Evolutionary conservation across 345 rosid species (phyloP).

Genomic region (Hevea brasiliensis): DNA sequence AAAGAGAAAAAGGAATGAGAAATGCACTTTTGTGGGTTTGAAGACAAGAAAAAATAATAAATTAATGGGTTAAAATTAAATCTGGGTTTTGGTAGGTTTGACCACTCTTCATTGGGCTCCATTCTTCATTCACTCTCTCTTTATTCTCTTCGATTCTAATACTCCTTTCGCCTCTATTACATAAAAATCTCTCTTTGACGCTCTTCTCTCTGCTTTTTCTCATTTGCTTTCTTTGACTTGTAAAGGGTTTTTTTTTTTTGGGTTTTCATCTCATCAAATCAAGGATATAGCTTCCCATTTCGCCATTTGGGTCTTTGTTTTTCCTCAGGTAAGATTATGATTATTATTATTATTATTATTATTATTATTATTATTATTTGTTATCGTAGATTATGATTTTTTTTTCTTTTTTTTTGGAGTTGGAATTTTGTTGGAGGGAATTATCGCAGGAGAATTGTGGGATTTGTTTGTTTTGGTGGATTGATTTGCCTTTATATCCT

Average conservation of each 20-base stretch:
- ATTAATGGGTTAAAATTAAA: slow-evolving; percentile 33
- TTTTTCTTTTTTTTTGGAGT: too few relatives aligned
- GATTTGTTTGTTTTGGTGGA: too few relatives aligned
- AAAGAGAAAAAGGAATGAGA: background rate
- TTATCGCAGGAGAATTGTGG: too few relatives aligned
- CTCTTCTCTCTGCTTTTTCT: slow-evolving; percentile 5
- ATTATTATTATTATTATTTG: slow-evolving; percentile 16
- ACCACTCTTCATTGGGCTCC: too few relatives aligned
- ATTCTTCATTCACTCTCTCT: slow-evolving; percentile 29
- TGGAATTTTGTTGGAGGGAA: too few relatives aligned
- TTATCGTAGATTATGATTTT: slow-evolving; percentile 3
- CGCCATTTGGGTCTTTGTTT: slow-evolving; percentile 19
- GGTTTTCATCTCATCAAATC: too few relatives aligned
- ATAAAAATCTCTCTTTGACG: background rate
- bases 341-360: too few relatives aligned
- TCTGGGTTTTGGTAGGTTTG: too few relatives aligned
- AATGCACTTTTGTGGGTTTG: slow-evolving; percentile 12
- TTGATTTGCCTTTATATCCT: too few relatives aligned
- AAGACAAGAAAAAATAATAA: slow-evolving; percentile 17
- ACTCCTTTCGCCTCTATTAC: slow-evolving; percentile 14
- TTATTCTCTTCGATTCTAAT: background rate
- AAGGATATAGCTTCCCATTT: slow-evolving; percentile 16
- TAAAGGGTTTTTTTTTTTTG: too few relatives aligned
- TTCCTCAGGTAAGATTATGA: slow-evolving; percentile 35
- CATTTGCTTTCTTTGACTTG: too few relatives aligned